Evolutionary conservation across 257 asterid species (phyloP), one percentile per base, ranked within the genome.

Genomic region (Apocynum venetum): DNA sequence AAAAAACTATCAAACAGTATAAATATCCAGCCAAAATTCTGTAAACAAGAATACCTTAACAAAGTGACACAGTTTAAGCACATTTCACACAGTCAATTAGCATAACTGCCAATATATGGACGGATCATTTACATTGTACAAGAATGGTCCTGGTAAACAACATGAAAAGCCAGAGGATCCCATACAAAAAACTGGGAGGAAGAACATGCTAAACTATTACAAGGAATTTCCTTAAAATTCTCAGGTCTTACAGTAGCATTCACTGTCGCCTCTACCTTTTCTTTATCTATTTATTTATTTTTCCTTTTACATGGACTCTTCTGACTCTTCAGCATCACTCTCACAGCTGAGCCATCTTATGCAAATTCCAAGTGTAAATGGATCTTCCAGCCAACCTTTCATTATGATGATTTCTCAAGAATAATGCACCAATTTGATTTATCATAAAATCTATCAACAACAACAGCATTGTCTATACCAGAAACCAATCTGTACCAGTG

Each of bases 341-440:
- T 36, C 68, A 69, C 38, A 70, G 53, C 67, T 56, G 57, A 55
- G 36, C n/a, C 71, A 14, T 11, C 36, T 43, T 11, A 31, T 49
- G 47, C 70, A 48, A 46, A 19, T 70, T 67, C 7, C 10, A 31
- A 43, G 51, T 49, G 19, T 10, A 2, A 15, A 0, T 43, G 8
- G 49, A 81, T 53, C 71, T 17, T 3, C 75, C n/a, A 46, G 63
- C 67, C 41, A 15, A 59, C 25, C n/a, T 55, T 41, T 74, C 25
- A 44, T 82, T 76, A 84, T 25, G 88, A 87, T 74, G 88, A 89
- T 86, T 95, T 95, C 96, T 93, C 89, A 40, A 95, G 97, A 80
- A 95, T 87, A 81, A 95, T 76, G 83, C 98, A 93, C 98, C 99
- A 95, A 81, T 92, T 95, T 55, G 98, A 95, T 84, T 95, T 95